phyloP scores from a whole-genome alignment of 208 protist species.

The Wallacemonas sp. region DNA sequence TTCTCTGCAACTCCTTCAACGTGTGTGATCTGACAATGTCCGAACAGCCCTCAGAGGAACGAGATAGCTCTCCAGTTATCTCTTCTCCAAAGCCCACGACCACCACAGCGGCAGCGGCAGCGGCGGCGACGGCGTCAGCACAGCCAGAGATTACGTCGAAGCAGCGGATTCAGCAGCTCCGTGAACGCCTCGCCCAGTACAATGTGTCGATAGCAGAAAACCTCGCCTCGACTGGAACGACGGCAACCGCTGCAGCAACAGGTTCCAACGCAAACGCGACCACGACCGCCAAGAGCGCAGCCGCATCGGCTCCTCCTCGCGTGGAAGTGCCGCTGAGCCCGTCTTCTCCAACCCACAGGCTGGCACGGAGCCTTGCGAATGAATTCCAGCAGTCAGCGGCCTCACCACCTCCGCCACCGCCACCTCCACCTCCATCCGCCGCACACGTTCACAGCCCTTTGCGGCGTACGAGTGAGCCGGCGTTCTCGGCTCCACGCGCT shows the following conservation, averaged over 20 bases:
- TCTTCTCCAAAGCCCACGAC: neutral
- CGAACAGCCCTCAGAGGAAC: neutral
- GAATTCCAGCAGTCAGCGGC: neutral
- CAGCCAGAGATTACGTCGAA: conserved; percentile 6
- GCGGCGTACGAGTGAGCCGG: neutral
- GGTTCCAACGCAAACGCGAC: conserved; percentile 13
- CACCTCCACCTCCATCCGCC: neutral
- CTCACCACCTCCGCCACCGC: neutral
- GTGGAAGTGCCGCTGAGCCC: neutral
- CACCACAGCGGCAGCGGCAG: neutral
- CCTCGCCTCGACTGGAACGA: neutral
- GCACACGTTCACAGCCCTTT: neutral
- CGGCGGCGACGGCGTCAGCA: neutral
- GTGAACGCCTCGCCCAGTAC: conserved; percentile 77
- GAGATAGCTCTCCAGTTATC: neutral
- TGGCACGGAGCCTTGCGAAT: neutral
- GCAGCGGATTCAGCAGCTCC: conserved; percentile 74
- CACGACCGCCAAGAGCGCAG: neutral
- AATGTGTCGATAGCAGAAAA: conserved; percentile 27
- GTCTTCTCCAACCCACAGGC: neutral
- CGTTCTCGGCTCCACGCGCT: neutral
- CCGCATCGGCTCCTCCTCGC: conserved; percentile 1
- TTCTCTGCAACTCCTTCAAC: neutral
- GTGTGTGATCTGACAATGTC: neutral
- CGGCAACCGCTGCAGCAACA: conserved; percentile 5